phyloP scores from a whole-genome alignment of 2,329 filamentous ascomycete species.

The Parascedosporium putredinis region DNA sequence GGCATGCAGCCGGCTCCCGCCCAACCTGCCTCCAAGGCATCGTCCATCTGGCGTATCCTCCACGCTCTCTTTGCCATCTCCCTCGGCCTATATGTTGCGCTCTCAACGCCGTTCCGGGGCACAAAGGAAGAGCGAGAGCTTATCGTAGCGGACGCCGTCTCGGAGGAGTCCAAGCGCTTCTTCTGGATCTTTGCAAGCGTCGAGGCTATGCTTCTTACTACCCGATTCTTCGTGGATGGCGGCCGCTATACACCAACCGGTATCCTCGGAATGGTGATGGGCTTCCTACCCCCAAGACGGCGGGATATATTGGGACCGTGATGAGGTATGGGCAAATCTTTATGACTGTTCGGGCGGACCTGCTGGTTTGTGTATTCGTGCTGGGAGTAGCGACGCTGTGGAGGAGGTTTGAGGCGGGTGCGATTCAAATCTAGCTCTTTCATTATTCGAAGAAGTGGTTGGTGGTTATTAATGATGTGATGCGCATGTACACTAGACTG shows the following conservation, averaged over 20 bases:
- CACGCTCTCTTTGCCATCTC: conserved; percentile 62
- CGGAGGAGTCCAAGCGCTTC: conserved; percentile 39
- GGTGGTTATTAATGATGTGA: conserved; percentile 2
- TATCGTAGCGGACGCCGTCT: conserved; percentile 21
- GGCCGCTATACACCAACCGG: conserved; percentile 35
- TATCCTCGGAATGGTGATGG: conserved; percentile 51
- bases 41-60: conserved; percentile 58
- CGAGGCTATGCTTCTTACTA: conserved; percentile 62
- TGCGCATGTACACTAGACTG: neutral
- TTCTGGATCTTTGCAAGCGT: conserved; percentile 76
- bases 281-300: conserved; percentile 57
- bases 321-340: conserved; percentile 62
- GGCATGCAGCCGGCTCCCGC: conserved; percentile 26
- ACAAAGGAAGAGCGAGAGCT: conserved; percentile 49
- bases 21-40: conserved; percentile 20
- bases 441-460: neutral
- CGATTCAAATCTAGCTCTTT: neutral
- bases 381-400: conserved; percentile 37
- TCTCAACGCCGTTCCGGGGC: conserved; percentile 59
- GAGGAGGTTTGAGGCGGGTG: conserved; percentile 1
- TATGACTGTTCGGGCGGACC: conserved; percentile 59
- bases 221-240: conserved; percentile 50
- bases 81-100: conserved; percentile 60
- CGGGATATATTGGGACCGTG: conserved; percentile 48
- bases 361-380: conserved; percentile 69